Conservation (phyloP, 768 basidiomycete genomes). For the Mrakia hoshinonis region DNA sequence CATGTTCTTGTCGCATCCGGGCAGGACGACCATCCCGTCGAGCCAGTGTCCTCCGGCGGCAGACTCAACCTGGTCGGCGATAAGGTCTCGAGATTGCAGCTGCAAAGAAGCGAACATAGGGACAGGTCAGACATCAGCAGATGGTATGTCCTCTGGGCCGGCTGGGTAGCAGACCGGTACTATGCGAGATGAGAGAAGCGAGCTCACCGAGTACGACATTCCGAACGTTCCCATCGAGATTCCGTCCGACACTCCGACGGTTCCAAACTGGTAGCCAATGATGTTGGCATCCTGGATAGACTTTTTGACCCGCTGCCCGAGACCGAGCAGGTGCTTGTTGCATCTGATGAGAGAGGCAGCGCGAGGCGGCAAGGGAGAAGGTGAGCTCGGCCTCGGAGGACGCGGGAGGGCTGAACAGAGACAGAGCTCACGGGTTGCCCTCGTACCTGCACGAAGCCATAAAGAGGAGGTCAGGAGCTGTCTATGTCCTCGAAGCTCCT, state of each 20-base stretch:
- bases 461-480: constrained; percentile 9
- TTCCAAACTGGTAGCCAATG: constrained; percentile 95
- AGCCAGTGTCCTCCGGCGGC: constrained; percentile 95
- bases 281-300: constrained; percentile 61
- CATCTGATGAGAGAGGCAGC: constrained; percentile 51
- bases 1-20: constrained; percentile 99
- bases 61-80: constrained; percentile 93
- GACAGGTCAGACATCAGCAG: not conserved
- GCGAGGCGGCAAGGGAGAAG: not conserved
- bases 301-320: constrained; percentile 77
- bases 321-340: constrained; percentile 81
- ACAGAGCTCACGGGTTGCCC: constrained; percentile 72
- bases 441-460: constrained; percentile 66
- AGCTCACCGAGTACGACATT: constrained; percentile 56
- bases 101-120: constrained; percentile 46
- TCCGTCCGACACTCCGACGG: constrained; percentile 93
- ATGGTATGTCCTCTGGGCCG: constrained; percentile 33
- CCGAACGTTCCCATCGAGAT: constrained; percentile 95
- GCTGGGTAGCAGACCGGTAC: not conserved
- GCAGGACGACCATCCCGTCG: constrained; percentile 93
- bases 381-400: not conserved
- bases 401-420: not conserved
- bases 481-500: not conserved
- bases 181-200: constrained; percentile 17
- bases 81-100: constrained; percentile 93